Evolutionary conservation across 2,329 filamentous ascomycete genomes (phyloP), one percentile per base, ranked within the genome.

Genomic region (Thielaviopsis ethacetica): DNA sequence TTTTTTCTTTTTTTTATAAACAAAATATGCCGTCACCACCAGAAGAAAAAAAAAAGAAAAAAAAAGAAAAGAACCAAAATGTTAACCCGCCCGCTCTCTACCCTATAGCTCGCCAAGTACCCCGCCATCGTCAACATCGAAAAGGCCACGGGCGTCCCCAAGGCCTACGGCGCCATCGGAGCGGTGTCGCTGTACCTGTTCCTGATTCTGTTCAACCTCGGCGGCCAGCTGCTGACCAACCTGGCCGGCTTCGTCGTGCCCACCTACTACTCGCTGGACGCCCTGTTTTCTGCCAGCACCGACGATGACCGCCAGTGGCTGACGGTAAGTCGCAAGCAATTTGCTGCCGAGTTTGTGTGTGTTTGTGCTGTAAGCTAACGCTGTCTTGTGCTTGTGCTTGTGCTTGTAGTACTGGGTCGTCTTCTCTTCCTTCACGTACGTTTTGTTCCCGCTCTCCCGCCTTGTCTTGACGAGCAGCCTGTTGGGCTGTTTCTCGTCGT

Each of bases 121-220:
- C 85, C 85, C 66, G 73, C 79, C 68, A 81, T 93, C 71, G 86
- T 84, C 80, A 89, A 91, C 75, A 80, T 93, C 68, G 88, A 94
- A 81, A 87, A 84, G 79, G 83, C 87, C 73, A 86, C 85, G 64
- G 83, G 81, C 61, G 80, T 93, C 56, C 88, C 88, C 70, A 94
- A 94, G 79, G 85, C 87, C 68, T 93, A 94, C 71, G 85, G 82
- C 64, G 79, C 87, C 68, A 83, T 91, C 66, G 88, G 88, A 66
- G 69, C 88, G 61, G 84, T 73, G 62, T 83, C 83, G 56, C 81
- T 91, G 65, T 94, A 94, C 79, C 89, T 93, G 76, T 89, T 91
- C 77, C 82, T 93, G 66, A 88, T 93, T 74, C 83, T 93, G 76
- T 90, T 94, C 79, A 94, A 94, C 80, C 86, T 93, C 64, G 88